Base-by-base conservation (phyloP, 2,329 filamentous ascomycete genomes). In the Passalora sequoiae region DNA sequence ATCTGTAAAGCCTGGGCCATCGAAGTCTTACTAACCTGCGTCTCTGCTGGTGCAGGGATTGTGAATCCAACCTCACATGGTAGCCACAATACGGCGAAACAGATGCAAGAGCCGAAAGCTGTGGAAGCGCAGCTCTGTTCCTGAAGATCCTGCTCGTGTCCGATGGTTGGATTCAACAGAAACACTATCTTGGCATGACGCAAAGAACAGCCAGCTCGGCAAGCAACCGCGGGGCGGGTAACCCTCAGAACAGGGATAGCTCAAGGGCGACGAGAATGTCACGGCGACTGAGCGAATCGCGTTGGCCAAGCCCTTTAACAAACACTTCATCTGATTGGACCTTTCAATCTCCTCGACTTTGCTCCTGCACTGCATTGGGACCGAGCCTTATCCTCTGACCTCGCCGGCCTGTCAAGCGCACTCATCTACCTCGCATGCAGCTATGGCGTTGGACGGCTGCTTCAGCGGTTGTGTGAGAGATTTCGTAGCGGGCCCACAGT, bases 361-460 rank as follows among this genome's bases (percentile, higher is more conserved):
- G 19, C 17, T 24, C 33, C 21, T 36, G 45, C 28, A 40, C 19
- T 27, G 32, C 24, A 35, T 43, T 37, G 39, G 40, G 31, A 13
- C 48, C 48, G 48, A 50, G 25, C 35, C 40, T 44, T 38, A 40
- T 36, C 30, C 46, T 40, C 19, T 47, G 41, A 17, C 32, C 43
- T 32, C 47, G 41, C 40, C 41, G 44, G 32, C 41, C 33, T 35
- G 17, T 44, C 20, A 28, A 44, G 29, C 28, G 20, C 35, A 31
- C 28, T 39, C 41, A 45, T 17, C 37, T 39, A 30, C 38, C 30
- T 39, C 25, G 24, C 31, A 46, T 29, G 48, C 44, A 35, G 44
- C 44, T 29, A 30, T 38, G 22, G 22, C 17, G 38, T 40, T 31
- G 38, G 25, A 40, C 25, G 9, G 28, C 38, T 12, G 27, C 38